Conservation (phyloP, 306 rosid genomes). For the Prunus dulcis region DNA sequence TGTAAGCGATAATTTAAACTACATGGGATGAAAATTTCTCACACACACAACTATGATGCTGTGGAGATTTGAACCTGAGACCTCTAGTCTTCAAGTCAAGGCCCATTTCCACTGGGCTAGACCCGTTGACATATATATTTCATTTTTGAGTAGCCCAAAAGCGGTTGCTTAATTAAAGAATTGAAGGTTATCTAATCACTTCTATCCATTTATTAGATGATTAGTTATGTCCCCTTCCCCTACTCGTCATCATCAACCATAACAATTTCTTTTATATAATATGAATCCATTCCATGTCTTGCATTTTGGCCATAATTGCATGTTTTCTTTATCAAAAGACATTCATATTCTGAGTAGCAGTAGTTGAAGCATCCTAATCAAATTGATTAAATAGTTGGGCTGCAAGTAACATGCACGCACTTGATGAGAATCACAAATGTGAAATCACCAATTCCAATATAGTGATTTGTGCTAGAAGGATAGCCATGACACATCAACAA, state of each 20-base stretch:
- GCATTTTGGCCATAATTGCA: neutral
- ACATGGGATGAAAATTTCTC: too few species aligned
- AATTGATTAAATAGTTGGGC: neutral
- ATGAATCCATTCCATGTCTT: neutral
- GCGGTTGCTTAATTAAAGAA: neutral
- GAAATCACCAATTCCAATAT: too few species aligned
- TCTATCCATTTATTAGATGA: neutral
- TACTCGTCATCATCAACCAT: neutral
- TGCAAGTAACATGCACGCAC: too few species aligned
- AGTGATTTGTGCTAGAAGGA: neutral
- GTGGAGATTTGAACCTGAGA: too few species aligned
- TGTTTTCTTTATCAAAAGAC: neutral
- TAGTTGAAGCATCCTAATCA: neutral
- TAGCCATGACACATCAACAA: conserved; percentile 26
- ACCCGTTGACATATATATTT: neutral
- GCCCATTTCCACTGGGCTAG: accelerated
- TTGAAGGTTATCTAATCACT: neutral
- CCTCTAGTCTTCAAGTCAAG: too few species aligned
- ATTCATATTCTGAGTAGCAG: neutral
- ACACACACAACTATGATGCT: too few species aligned
- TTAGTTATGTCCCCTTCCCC: neutral
- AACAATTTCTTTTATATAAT: neutral
- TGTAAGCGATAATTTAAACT: too few species aligned
- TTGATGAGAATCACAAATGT: too few species aligned
- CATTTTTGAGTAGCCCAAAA: neutral